These are phyloP conservation scores for Pyrus communis DNA, from an alignment of 306 rosid genomes.

Conservation along the genomic window DNA sequence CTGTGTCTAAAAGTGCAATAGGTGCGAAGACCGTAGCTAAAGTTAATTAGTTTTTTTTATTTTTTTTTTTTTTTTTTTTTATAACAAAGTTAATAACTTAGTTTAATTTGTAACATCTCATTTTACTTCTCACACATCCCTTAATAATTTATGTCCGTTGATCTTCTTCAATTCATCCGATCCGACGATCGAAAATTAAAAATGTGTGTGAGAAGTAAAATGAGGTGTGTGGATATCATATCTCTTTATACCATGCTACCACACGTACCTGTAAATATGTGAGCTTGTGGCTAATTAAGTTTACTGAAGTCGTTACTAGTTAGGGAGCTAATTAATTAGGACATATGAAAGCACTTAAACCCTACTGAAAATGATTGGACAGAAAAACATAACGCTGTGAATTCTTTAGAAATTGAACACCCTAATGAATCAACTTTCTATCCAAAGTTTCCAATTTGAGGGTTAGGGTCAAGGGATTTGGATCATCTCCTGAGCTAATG, in stretches of 20 bases:
- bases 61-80: no score
- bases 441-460: neutral
- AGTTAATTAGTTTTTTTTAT: neutral
- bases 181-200: no score
- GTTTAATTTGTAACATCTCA: neutral
- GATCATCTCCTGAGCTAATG: no score
- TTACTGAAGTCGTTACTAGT: neutral
- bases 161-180: no score
- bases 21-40: neutral
- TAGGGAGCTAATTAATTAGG: neutral
- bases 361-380: neutral
- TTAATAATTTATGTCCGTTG: no score
- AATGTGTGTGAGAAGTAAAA: no score
- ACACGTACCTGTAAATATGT: slow-evolving; percentile 6
- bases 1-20: neutral
- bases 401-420: neutral
- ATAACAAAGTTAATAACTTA: neutral
- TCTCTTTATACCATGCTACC: neutral
- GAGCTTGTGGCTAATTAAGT: neutral
- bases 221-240: no score
- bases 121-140: no score
- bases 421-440: neutral
- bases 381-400: neutral
- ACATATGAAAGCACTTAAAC: neutral
- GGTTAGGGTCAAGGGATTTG: neutral